Base-by-base conservation (phyloP, 2,329 filamentous ascomycete species). In the Dothiorella sarmentorum region DNA sequence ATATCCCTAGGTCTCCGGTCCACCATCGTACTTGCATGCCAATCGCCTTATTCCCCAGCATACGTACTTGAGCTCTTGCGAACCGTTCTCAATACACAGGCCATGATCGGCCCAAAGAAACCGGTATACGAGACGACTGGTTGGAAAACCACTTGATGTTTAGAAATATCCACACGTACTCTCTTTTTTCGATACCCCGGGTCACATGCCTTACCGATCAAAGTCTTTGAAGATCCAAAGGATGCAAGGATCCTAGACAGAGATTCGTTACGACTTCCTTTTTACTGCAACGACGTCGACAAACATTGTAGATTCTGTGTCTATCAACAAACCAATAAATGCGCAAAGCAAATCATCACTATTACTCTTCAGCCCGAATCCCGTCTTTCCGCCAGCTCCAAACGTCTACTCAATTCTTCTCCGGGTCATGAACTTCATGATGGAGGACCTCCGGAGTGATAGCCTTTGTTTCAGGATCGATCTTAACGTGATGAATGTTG, bases 401-500 rank as follows among this genome's bases (percentile, higher is more conserved):
- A 15, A 22, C 3, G 1, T 10, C 7, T 10, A 9, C 2, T 7
- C 13, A 22, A 35, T 5, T 10, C 5, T 13, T n/a, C 7, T 35
- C 22, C 37, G 15, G 11, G 31, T 29, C n/a, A n/a, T 52, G 37
- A 20, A 20, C 37, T 33, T 52, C 47, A 2, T 52, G 47, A 15
- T 52, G 47, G 47, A 52, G 37, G 22, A 52, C 18, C 22, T 52
- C 47, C 5, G 31, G 11, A 13, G 20, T 31, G 31, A 11, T 37
- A n/a, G n/a, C n/a, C n/a, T n/a, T n/a, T n/a, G n/a, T n/a, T n/a
- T n/a, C n/a, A 11, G 47, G 47, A 15, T 52, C 47, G 18, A 52
- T 20, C 38, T 60, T 60, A 11, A 47, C 58, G 20, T 66, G 63
- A 15, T 72, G 68, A 42, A 80, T 63, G 59, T 79, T 70, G 35